Base-by-base conservation (phyloP, 2,329 filamentous ascomycete species). In the Xenosphaeropsis pyriputrescens region DNA sequence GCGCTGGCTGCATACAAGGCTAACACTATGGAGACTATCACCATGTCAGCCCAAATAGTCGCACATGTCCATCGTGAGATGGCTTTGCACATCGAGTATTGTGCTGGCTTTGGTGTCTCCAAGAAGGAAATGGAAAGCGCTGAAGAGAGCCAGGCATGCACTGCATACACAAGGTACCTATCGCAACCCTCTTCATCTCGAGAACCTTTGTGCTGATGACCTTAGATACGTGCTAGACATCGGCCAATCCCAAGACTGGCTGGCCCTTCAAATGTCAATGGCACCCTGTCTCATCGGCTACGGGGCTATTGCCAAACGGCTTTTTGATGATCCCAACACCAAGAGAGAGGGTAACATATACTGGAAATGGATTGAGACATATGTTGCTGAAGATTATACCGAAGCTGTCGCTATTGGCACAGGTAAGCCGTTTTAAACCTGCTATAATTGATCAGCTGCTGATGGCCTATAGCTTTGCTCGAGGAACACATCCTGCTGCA, bases 231-330 rank as follows among this genome's bases (percentile, higher is more conserved):
- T 94, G 18, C 75, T 95, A 39, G 89, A 96, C 50, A 69, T 94
- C 15, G 89, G 89, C 6, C 76, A 85, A 48, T 85, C 81, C 2
- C 76, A 91, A 53, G 86, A 94, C 61, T 93, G 80, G 77, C 67
- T 95, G 33, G 86, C 79, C 4, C 69, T 96, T 8, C 85, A 94
- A 51, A 65, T 95, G 43, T 79, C 85, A 4, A 67, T 95, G 38
- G 76, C 88, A 12, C 86, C 89, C 0, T 95, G 89, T 54, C 65
- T 94, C 22, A 70, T 95, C n/a, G 89, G 89, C 32, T 95, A 96
- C 55, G 79, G 79, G 8, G 73, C 74, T 39, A 83, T 93, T 42
- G 89, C 84, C 5, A 68, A 69, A 49, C 71, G 84, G 49, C 65
- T 94, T 3, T 67, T 76, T 48, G 64, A 64, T 12, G 76, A 82